Conservation (phyloP, 2,329 filamentous ascomycete genomes). For the Rutstroemia sp. region DNA sequence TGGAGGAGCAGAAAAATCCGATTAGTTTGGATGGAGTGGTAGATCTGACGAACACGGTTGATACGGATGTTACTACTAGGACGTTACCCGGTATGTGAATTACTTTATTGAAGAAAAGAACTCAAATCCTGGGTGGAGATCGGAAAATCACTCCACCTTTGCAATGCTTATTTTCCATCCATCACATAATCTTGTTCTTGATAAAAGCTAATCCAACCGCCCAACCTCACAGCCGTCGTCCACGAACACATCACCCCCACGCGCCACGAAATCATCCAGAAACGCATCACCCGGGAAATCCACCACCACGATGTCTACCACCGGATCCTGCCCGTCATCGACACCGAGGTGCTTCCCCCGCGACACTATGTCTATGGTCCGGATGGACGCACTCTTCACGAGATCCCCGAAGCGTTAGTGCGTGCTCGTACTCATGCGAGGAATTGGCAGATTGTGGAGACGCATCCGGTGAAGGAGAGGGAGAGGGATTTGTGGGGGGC, state of each 20-base stretch:
- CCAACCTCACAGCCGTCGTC: slow-evolving; percentile 35
- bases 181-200: not conserved
- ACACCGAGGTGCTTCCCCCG: slow-evolving; percentile 44
- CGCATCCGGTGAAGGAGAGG: not conserved
- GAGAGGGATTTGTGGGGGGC: not conserved
- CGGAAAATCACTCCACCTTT: not conserved
- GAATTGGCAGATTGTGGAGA: slow-evolving; percentile 12
- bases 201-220: not conserved
- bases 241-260: slow-evolving; percentile 40
- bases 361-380: slow-evolving; percentile 35
- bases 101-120: not conserved
- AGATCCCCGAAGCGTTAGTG: slow-evolving; percentile 38
- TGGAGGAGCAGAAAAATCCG: slow-evolving; percentile 1
- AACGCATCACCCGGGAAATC: slow-evolving; percentile 43
- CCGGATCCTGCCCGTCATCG: slow-evolving; percentile 43
- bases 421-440: slow-evolving; percentile 23
- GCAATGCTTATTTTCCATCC: no score
- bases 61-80: slow-evolving; percentile 25
- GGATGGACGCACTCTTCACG: slow-evolving; percentile 37
- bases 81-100: slow-evolving; percentile 23
- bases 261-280: slow-evolving; percentile 38
- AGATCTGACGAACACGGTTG: slow-evolving; percentile 24
- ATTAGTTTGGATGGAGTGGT: slow-evolving; percentile 22
- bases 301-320: slow-evolving; percentile 47
- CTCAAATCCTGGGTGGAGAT: not conserved